phyloP scores from a whole-genome alignment of 78 protist species.

The Speleostelium caveatum region DNA sequence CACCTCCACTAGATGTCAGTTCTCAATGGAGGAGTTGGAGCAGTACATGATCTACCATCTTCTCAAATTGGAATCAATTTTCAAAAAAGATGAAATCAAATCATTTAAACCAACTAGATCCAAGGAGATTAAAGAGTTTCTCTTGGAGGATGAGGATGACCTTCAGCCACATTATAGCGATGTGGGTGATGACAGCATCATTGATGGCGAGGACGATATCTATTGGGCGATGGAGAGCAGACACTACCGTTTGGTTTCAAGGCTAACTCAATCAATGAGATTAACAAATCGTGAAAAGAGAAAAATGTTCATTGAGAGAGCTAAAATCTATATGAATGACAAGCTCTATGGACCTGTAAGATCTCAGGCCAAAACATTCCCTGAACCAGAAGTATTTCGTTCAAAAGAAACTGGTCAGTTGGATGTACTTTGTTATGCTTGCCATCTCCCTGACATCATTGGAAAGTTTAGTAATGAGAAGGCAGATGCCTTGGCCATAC shows the following conservation, averaged over 20 bases:
- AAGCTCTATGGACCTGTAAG: slow-evolving; percentile 9
- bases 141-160: not conserved
- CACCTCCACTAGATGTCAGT: not conserved
- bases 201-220: not conserved
- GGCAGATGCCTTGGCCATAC: slow-evolving; percentile 38
- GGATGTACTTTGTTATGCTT: slow-evolving; percentile 19
- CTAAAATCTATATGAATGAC: slow-evolving; percentile 9
- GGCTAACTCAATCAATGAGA: slow-evolving; percentile 1
- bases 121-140: slow-evolving; percentile 43
- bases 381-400: not conserved
- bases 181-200: not conserved
- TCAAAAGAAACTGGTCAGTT: not conserved
- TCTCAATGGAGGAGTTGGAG: slow-evolving; percentile 43
- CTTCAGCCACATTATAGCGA: not conserved
- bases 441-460: slow-evolving; percentile 54
- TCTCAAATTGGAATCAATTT: slow-evolving; percentile 2
- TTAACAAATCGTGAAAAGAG: not conserved
- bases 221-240: slow-evolving; percentile 47
- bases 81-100: not conserved
- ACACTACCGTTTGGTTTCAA: slow-evolving; percentile 30
- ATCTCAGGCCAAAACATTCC: slow-evolving; percentile 8
- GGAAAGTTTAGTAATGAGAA: slow-evolving; percentile 34
- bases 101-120: slow-evolving; percentile 20
- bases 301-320: slow-evolving; percentile 11
- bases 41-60: slow-evolving; percentile 18